phyloP scores from a whole-genome alignment of 495 filamentous ascomycete genomes.

The Penicillium herquei region DNA sequence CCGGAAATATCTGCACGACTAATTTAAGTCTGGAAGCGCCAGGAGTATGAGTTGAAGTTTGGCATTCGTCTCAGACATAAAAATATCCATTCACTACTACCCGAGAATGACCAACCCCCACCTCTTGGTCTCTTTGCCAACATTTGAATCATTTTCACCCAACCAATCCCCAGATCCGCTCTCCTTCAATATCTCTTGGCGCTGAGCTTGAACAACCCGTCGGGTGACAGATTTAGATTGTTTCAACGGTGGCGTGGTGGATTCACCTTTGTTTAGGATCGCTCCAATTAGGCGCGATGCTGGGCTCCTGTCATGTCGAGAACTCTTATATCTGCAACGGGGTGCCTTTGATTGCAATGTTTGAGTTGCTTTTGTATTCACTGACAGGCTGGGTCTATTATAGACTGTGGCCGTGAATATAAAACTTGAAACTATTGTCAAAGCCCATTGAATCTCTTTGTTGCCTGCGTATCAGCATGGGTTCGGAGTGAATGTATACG shows the following conservation, averaged over 20 bases:
- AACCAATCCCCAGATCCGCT: slow-evolving; percentile 13
- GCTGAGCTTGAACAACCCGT: slow-evolving; percentile 1
- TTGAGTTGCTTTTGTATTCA: slow-evolving; percentile 4
- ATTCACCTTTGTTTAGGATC: slow-evolving; percentile 3
- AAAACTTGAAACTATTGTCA: neutral
- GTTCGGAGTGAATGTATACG: slow-evolving; percentile 9
- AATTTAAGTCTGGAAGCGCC: slow-evolving; percentile 15
- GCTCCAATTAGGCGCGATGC: slow-evolving; percentile 15
- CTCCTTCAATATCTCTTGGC: slow-evolving; percentile 2
- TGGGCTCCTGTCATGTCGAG: neutral
- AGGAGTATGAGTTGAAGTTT: slow-evolving; percentile 10
- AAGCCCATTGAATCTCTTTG: slow-evolving; percentile 4
- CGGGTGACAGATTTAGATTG: slow-evolving; percentile 8
- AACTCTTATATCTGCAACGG: slow-evolving; percentile 20
- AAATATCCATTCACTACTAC: slow-evolving; percentile 11
- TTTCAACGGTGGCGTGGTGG: slow-evolving; percentile 13
- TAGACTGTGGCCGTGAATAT: neutral
- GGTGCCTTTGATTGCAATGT: neutral
- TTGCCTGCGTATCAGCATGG: slow-evolving; percentile 8
- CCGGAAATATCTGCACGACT: neutral
- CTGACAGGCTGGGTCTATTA: slow-evolving; percentile 4
- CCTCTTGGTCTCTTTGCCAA: too few relatives aligned
- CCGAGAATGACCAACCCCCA: neutral
- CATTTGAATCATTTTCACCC: slow-evolving; percentile 3
- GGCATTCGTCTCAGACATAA: slow-evolving; percentile 14